A percentile compares a stretch with the other conserved stretches of the same genome.
Evolutionary conservation across 257 asterid genomes (phyloP).

Genomic region (Solanum virginianum): DNA sequence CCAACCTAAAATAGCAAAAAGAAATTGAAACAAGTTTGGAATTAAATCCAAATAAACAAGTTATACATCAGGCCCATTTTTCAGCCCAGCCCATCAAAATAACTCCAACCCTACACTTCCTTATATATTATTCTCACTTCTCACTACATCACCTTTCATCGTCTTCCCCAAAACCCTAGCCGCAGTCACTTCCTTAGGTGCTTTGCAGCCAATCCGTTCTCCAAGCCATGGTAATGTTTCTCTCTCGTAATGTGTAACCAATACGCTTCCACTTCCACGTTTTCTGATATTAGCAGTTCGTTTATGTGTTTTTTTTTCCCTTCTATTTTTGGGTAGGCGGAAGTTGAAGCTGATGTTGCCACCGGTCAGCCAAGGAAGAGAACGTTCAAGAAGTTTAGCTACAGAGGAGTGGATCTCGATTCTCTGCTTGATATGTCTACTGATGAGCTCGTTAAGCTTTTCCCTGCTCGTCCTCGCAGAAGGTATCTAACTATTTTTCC

Average conservation of each 20-base stretch:
- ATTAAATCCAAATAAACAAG: background rate
- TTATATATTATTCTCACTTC: background rate
- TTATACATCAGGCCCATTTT: background rate
- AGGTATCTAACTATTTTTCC: slow-evolving; percentile 15
- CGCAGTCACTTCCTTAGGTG: background rate
- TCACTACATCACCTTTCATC: background rate
- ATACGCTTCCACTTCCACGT: background rate
- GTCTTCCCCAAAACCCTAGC: background rate
- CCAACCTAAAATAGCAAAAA: background rate
- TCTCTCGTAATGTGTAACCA: background rate
- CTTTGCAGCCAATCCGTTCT: background rate
- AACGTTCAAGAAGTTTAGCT: slow-evolving; percentile 81
- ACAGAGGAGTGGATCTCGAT: slow-evolving; percentile 88
- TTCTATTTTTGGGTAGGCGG: slow-evolving; percentile 37
- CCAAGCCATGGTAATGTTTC: background rate
- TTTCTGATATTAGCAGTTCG: background rate
- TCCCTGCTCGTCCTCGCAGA: slow-evolving; percentile 69
- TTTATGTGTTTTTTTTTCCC: background rate
- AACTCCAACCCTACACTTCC: background rate
- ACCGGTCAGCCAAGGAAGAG: slow-evolving; percentile 75
- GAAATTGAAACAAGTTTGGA: background rate
- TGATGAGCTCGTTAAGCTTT: slow-evolving; percentile 76
- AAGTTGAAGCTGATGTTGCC: slow-evolving; percentile 48
- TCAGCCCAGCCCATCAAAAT: background rate
- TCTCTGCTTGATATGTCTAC: slow-evolving; percentile 83